Percentiles rank a stretch among this genome's conserved stretches.
Conservation (phyloP, 2,329 filamentous ascomycete genomes). For the Gyromitra esculenta region DNA sequence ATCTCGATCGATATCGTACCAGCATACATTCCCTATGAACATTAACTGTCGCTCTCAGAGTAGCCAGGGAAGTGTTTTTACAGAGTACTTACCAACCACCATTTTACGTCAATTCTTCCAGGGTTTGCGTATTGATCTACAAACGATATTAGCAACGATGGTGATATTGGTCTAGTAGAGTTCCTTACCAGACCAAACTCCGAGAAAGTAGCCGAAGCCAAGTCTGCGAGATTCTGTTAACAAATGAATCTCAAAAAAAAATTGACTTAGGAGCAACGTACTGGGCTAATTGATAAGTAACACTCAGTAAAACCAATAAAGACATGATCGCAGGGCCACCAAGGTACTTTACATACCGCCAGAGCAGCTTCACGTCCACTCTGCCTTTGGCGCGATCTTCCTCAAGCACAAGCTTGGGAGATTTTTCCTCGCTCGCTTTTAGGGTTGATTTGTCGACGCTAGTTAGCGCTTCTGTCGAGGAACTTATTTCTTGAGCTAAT, state of each 20-base stretch:
- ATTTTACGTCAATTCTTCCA: slow-evolving; percentile 43
- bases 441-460: not conserved
- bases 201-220: slow-evolving; percentile 50
- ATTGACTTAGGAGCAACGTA: slow-evolving; percentile 6
- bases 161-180: not conserved
- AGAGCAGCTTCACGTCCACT: slow-evolving; percentile 56
- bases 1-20: slow-evolving; percentile 7
- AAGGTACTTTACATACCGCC: slow-evolving; percentile 56
- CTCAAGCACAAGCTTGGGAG: slow-evolving; percentile 58
- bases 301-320: slow-evolving; percentile 53
- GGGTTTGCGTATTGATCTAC: slow-evolving; percentile 46
- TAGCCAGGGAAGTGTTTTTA: not conserved
- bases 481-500: slow-evolving; percentile 54
- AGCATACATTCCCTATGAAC: slow-evolving; percentile 35
- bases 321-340: slow-evolving; percentile 56
- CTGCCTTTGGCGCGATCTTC: slow-evolving; percentile 57
- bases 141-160: slow-evolving; percentile 9
- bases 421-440: slow-evolving; percentile 37
- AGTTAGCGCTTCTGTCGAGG: not conserved
- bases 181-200: slow-evolving; percentile 47
- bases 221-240: slow-evolving; percentile 43
- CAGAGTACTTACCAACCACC: slow-evolving; percentile 43
- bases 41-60: not conserved
- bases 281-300: slow-evolving; percentile 53
- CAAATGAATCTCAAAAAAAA: not conserved